These are phyloP conservation scores for Tetragonia tetragonoides DNA, from an alignment of 148 eudicot species.

Conservation along the genomic window DNA sequence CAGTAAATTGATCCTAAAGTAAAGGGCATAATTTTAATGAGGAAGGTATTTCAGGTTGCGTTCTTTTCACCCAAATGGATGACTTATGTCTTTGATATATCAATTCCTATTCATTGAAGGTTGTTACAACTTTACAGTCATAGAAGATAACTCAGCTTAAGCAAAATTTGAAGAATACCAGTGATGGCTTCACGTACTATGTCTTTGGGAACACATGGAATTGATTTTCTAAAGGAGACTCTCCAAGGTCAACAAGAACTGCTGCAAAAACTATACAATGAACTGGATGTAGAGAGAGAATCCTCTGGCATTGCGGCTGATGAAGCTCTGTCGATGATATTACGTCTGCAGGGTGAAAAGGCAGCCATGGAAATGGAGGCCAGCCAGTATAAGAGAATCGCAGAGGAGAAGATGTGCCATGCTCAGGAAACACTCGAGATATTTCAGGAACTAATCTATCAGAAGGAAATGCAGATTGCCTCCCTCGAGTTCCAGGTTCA, in stretches of 20 bases:
- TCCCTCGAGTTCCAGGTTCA: constrained; percentile 79
- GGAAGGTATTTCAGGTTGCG: neutral
- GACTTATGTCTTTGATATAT: too few species aligned
- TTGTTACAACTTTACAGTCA: neutral
- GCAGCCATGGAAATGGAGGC: constrained; percentile 88
- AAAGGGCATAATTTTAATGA: neutral
- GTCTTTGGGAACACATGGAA: constrained; percentile 30
- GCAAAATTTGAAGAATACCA: constrained; percentile 7
- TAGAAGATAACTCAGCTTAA: neutral
- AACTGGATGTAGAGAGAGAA: constrained; percentile 87
- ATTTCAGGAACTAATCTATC: constrained; percentile 68
- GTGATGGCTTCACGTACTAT: constrained; percentile 35
- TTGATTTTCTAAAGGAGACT: constrained; percentile 55
- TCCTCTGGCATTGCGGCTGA: constrained; percentile 74
- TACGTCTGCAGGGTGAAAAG: constrained; percentile 86
- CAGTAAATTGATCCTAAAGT: neutral
- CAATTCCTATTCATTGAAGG: too few species aligned
- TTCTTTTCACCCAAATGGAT: too few species aligned
- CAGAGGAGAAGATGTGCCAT: constrained; percentile 81
- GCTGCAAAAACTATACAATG: constrained; percentile 75
- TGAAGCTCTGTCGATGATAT: constrained; percentile 87
- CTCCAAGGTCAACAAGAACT: constrained; percentile 76
- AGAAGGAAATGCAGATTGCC: constrained; percentile 90
- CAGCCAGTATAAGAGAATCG: constrained; percentile 83
- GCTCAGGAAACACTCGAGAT: constrained; percentile 73